Percentiles rank a stretch among this genome's conserved stretches.
Conservation (phyloP, 768 basidiomycete genomes). For the Boletus barrowsii region DNA sequence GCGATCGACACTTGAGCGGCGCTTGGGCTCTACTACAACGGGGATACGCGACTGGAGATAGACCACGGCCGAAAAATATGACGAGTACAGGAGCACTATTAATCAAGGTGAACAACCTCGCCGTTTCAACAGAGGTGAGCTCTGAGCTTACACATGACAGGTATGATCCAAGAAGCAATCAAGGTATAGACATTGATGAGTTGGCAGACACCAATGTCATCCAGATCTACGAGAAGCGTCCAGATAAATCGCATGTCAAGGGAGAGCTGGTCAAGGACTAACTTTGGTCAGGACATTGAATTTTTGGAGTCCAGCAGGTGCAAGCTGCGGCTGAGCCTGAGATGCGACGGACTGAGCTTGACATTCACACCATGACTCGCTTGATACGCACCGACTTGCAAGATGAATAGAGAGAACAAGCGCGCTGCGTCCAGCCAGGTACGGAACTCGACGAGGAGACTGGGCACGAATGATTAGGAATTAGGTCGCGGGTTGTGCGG, state of each 20-base stretch:
- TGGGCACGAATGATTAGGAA: constrained; percentile 17
- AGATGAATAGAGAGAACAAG: constrained; percentile 41
- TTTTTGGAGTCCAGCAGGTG: constrained; percentile 40
- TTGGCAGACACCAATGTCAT: constrained; percentile 44
- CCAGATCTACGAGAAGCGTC: constrained; percentile 29
- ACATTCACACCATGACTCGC: neutral
- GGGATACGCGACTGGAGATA: constrained; percentile 33
- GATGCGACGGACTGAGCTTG: neutral
- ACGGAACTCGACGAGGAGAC: constrained; percentile 47
- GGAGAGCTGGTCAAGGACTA: constrained; percentile 1
- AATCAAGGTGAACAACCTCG: constrained; percentile 4
- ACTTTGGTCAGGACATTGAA: constrained; percentile 46
- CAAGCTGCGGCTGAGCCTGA: constrained; percentile 44
- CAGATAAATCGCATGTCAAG: neutral
- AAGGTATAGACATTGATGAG: constrained; percentile 48
- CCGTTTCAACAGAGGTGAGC: neutral
- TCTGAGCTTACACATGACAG: constrained; percentile 43
- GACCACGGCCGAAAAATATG: constrained; percentile 38
- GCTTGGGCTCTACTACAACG: constrained; percentile 14
- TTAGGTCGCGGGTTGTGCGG: neutral
- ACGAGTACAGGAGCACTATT: constrained; percentile 43
- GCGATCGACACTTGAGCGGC: constrained; percentile 8
- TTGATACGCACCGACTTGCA: constrained; percentile 43
- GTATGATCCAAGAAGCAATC: constrained; percentile 52
- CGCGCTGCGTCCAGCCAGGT: constrained; percentile 54